These are phyloP conservation scores for Comarum palustre DNA, from an alignment of 306 rosid genomes.

Conservation along the genomic window DNA sequence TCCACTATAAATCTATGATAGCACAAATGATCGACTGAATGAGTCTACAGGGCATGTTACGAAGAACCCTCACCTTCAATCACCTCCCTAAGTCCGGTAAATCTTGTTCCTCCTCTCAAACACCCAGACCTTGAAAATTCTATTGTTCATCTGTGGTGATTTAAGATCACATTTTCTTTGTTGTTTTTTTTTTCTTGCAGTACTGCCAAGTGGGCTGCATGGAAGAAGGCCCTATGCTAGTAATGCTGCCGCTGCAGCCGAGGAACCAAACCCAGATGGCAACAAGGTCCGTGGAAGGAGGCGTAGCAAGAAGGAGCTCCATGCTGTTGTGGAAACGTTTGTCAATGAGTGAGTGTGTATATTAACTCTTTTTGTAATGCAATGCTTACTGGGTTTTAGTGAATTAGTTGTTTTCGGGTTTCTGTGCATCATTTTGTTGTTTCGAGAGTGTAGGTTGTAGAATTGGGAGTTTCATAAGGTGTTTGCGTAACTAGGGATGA, in stretches of 20 bases:
- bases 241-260: not conserved
- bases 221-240: conserved; percentile 5
- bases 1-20: not conserved
- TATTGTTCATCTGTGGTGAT: not conserved
- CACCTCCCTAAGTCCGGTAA: conserved; percentile 9
- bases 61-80: not conserved
- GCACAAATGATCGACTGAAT: not conserved
- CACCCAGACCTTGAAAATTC: no score
- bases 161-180: not conserved
- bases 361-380: not conserved
- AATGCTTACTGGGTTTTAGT: not conserved
- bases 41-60: not conserved
- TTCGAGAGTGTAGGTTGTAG: not conserved
- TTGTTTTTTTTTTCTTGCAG: conserved; percentile 13
- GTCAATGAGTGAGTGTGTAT: conserved; percentile 47
- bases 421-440: not conserved
- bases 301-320: conserved; percentile 44
- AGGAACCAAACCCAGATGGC: not conserved
- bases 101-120: not conserved
- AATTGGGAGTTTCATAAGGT: not conserved
- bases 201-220: not conserved
- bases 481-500: not conserved
- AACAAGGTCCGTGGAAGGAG: conserved; percentile 23
- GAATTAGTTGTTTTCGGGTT: not conserved
- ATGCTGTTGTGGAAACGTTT: conserved; percentile 51